A percentile compares a stretch with the other conserved stretches of the same genome.
Evolutionary conservation across 805 yeast species (phyloP).

Genomic region (Zygotorulaspora danielsina): DNA sequence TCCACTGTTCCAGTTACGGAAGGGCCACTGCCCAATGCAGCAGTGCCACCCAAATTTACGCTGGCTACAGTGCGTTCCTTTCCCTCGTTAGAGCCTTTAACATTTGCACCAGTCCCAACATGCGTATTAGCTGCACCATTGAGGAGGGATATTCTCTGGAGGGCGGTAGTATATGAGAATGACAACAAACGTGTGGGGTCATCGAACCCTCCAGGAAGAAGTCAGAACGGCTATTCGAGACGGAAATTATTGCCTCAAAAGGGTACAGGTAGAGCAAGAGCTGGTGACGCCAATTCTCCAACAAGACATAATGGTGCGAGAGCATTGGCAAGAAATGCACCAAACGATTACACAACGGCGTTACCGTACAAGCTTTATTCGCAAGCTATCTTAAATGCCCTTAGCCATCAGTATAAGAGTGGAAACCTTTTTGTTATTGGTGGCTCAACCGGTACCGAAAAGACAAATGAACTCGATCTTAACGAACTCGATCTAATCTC

Average conservation of each 20-base stretch:
- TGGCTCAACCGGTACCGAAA: slow-evolving; percentile 30
- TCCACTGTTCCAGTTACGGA: slow-evolving; percentile 10
- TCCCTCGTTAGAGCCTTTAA: slow-evolving; percentile 85
- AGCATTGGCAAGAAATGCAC: slow-evolving; percentile 87
- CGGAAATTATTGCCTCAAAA: slow-evolving; percentile 82
- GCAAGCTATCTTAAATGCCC: slow-evolving; percentile 73
- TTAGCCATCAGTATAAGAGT: slow-evolving; percentile 71
- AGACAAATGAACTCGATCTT: slow-evolving; percentile 21
- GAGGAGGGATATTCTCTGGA: slow-evolving; percentile 91
- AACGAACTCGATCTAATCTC: slow-evolving; percentile 27
- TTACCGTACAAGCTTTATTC: slow-evolving; percentile 71
- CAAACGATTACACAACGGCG: slow-evolving; percentile 79
- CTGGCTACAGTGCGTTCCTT: slow-evolving; percentile 74
- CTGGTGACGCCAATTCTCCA: slow-evolving; percentile 94
- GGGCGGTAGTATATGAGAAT: slow-evolving; percentile 88
- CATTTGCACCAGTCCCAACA: slow-evolving; percentile 71
- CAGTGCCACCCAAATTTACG: slow-evolving; percentile 62
- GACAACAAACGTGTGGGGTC: slow-evolving; percentile 88
- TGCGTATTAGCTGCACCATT: slow-evolving; percentile 66
- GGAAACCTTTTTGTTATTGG: slow-evolving; percentile 75
- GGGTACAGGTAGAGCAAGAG: slow-evolving; percentile 93
- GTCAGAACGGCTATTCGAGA: slow-evolving; percentile 80
- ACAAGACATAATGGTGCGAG: slow-evolving; percentile 83
- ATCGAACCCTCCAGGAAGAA: slow-evolving; percentile 78
- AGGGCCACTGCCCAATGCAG: slow-evolving; percentile 27